Conservation (phyloP, 805 yeast species). For the Monosporozyma yasuniensis region DNA sequence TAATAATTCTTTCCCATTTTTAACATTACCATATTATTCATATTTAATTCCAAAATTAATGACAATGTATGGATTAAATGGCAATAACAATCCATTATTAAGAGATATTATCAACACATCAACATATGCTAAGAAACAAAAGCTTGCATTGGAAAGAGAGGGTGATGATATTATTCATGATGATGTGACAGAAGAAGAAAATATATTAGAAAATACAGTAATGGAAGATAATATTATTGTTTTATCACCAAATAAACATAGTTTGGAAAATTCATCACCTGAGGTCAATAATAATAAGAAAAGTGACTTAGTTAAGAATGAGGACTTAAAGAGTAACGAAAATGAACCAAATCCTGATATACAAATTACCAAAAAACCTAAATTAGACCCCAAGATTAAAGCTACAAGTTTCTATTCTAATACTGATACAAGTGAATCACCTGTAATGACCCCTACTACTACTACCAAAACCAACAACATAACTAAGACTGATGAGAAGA, state of each 20-base stretch:
- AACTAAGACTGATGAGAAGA: too few species aligned
- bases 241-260: not conserved
- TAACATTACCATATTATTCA: conserved; percentile 32
- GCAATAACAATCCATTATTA: conserved; percentile 14
- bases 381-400: not conserved
- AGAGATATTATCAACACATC: conserved; percentile 9
- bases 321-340: too few species aligned
- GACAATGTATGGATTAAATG: conserved; percentile 17
- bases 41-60: conserved; percentile 28
- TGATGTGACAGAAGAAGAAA: not conserved
- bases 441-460: not conserved
- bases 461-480: too few species aligned
- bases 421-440: not conserved
- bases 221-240: not conserved
- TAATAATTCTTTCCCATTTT: conserved; percentile 63
- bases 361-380: not conserved
- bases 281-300: too few species aligned
- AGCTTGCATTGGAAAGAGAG: not conserved
- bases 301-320: too few species aligned
- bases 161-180: not conserved
- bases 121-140: conserved; percentile 5
- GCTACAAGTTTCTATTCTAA: not conserved
- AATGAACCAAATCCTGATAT: not conserved
- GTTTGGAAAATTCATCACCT: too few species aligned
- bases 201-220: not conserved